Evolutionary conservation across 2,329 filamentous ascomycete genomes (phyloP), one percentile per base, ranked within the genome.

Genomic region (Cytospora paraplurivora): DNA sequence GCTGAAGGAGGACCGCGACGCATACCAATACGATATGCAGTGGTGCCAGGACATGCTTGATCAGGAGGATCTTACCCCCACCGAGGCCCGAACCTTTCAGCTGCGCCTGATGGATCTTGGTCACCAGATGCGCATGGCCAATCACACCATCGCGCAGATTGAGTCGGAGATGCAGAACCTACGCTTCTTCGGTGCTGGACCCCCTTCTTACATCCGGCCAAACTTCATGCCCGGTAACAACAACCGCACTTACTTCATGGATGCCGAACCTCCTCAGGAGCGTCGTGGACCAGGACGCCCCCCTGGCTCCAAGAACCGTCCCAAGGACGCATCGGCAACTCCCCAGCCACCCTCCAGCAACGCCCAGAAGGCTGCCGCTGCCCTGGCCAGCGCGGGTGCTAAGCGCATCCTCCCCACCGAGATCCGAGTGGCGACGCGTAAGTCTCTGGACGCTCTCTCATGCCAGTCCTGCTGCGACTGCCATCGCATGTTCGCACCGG

Each of bases 111-210:
- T 81, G 11, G 79, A 81, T 56, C 72, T 78, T 33, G 72, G 75
- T 27, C 79, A 81, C 64, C 77, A 79, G 66, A 77, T 81, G 54
- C 78, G 79, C 5, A 71, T 74, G 61, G 74, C 75, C 67, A 72
- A 73, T 62, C 78, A 81, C 67, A 75, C 76, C 32, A 76, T 79
- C 50, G 75, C 80, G 67, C 68, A 69, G 21, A 69, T 79, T 1
- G 67, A 72, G 56, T 66, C 67, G 15, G 73, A 78, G 41, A 67
- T 71, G n/a, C 74, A 75, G 57, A 71, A 66, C n/a, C 8, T 27
- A 7, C 59, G 35, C 44, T 54, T 52, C 34, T 37, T 59, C 10
- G 55, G 37, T 7, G 32, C 33, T 17, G 4, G 8, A 6, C 27
- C 51, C 4, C 33, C 19, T 7, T 4, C 21, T 6, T 61, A 47